These are phyloP conservation scores for Neurospora crassa DNA, from an alignment of 2,329 filamentous ascomycete species.

Conservation along the genomic window DNA sequence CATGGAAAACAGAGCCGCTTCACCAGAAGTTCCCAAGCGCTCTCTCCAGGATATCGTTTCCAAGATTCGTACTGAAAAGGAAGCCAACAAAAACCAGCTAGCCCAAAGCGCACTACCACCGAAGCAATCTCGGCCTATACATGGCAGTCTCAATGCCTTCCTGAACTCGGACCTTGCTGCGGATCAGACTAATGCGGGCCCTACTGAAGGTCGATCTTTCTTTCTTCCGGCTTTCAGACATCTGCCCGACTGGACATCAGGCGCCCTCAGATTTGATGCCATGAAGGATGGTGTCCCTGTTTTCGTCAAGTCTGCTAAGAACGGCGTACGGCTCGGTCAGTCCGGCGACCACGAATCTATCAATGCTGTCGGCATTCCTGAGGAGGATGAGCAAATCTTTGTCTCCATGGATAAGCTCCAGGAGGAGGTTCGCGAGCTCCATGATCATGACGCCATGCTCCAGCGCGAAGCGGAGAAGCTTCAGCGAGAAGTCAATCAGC, in stretches of 20 bases:
- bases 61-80: slow-evolving; percentile 19
- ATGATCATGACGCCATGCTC: slow-evolving; percentile 46
- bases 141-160: slow-evolving; percentile 3
- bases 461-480: slow-evolving; percentile 44
- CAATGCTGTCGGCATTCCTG: slow-evolving; percentile 39
- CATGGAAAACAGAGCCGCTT: slow-evolving; percentile 3
- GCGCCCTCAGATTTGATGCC: slow-evolving; percentile 41
- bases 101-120: slow-evolving; percentile 8
- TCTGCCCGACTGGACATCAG: slow-evolving; percentile 48
- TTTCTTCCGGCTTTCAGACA: slow-evolving; percentile 45
- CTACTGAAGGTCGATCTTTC: slow-evolving; percentile 38
- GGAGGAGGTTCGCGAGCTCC: slow-evolving; percentile 44
- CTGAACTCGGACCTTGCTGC: slow-evolving; percentile 1
- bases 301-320: slow-evolving; percentile 44
- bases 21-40: slow-evolving; percentile 13
- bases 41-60: slow-evolving; percentile 19
- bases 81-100: slow-evolving; percentile 5
- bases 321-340: slow-evolving; percentile 33
- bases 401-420: slow-evolving; percentile 54
- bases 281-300: slow-evolving; percentile 45
- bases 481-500: slow-evolving; percentile 39
- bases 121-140: slow-evolving; percentile 7
- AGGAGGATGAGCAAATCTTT: slow-evolving; percentile 48
- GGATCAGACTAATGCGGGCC: slow-evolving; percentile 23
- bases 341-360: slow-evolving; percentile 36